Conservation (phyloP, 257 asterid species). For the Plantago major region DNA sequence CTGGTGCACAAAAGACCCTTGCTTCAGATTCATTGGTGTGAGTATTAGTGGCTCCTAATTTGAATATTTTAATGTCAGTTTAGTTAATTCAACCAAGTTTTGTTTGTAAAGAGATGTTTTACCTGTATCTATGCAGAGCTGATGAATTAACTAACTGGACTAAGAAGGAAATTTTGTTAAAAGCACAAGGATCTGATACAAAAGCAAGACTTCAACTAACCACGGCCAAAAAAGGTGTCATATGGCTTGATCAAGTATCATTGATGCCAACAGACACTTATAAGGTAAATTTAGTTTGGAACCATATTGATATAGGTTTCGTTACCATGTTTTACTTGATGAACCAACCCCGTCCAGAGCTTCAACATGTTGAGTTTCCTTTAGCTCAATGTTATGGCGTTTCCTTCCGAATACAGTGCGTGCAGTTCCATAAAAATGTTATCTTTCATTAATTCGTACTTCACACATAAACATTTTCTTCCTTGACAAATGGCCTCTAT, state of each 20-base stretch:
- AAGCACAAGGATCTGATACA: slow-evolving; percentile 60
- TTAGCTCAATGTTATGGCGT: neutral
- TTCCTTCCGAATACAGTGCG: neutral
- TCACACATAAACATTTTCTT: too few relatives aligned
- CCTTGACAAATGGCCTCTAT: too few relatives aligned
- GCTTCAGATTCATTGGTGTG: slow-evolving; percentile 60
- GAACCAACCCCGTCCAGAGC: too few relatives aligned
- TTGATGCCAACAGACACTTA: slow-evolving; percentile 88
- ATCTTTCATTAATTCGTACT: too few relatives aligned
- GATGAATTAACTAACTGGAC: slow-evolving; percentile 67
- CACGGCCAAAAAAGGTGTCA: slow-evolving; percentile 61
- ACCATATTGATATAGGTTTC: neutral
- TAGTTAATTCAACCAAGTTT: slow-evolving; percentile 9
- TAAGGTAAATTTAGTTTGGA: slow-evolving; percentile 42
- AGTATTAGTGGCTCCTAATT: slow-evolving; percentile 24
- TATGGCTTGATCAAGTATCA: slow-evolving; percentile 98
- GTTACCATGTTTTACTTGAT: neutral
- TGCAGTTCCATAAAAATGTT: too few relatives aligned
- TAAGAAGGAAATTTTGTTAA: slow-evolving; percentile 51
- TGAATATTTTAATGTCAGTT: neutral
- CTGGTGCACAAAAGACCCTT: slow-evolving; percentile 53
- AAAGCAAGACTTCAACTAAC: slow-evolving; percentile 76
- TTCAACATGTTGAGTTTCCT: too few relatives aligned
- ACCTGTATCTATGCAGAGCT: slow-evolving; percentile 45
- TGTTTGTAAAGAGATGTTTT: slow-evolving; percentile 3